Evolutionary conservation across 2,329 filamentous ascomycete species (phyloP), one percentile per base, ranked within the genome.

Genomic region (Paracoccidioides brasiliensis): DNA sequence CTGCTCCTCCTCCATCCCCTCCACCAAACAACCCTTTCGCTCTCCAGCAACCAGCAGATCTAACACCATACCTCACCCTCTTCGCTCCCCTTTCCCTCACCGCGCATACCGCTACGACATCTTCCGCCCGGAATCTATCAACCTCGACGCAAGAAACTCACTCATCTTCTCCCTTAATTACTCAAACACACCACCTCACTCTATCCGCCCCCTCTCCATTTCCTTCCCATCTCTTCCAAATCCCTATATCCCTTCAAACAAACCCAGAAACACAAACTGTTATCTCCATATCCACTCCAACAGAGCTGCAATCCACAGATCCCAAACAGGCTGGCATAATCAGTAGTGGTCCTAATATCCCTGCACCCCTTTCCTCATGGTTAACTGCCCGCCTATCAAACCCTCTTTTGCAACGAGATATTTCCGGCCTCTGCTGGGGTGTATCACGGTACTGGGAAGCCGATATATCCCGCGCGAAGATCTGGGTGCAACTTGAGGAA

Each of bases 61-160:
- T 85, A 52, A 70, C 86, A 2, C 81, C 84, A 0, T 89, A 85
- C 60, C 75, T 90, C 0, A 80, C 85, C 48, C 76, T 85, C 7
- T 89, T 93, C 62, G 86, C 81, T 0, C 81, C 85, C 0, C 76
- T 93, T 12, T 74, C 74, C 0, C 82, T 86, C 56, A 63, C 59
- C 5, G 57, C 66, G 12, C 63, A 66, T 37, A 69, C 66, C 32
- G 64, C 56, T n/a, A 61, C 54, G 9, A 42, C 38, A 15, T 28
- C 42, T 10, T 53, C 48, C 28, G 4, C 22, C 12, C 56, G 51
- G 5, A 46, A 38, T 55, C 51, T 51, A n/a, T 32, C 43, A 43
- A 14, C 35, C 22, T 52, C 54, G 8, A 57, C 50, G 28, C 38
- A 63, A 43, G 52, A 62, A 8, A 58, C 64, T 7, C 56, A 62